phyloP scores from a whole-genome alignment of 805 yeast genomes.

The Brettanomyces anomalus region DNA sequence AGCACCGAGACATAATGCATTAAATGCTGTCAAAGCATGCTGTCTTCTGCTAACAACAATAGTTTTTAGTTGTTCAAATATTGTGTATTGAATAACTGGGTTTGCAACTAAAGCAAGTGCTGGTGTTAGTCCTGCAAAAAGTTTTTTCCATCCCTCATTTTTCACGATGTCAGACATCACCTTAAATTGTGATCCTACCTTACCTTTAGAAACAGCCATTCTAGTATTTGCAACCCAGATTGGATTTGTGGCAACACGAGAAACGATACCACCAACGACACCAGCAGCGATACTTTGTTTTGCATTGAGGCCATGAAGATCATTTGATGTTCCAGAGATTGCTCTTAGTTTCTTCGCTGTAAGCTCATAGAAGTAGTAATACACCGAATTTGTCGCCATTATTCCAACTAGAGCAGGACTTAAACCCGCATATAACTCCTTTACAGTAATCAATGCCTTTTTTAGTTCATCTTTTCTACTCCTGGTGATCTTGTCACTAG shows the following conservation, averaged over 20 bases:
- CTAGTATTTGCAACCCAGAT: conserved; percentile 94
- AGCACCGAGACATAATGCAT: conserved; percentile 85
- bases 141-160: conserved; percentile 60
- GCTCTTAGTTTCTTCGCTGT: conserved; percentile 26
- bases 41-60: conserved; percentile 42
- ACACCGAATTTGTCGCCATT: conserved; percentile 76
- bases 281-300: conserved; percentile 68
- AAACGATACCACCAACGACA: conserved; percentile 78
- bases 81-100: conserved; percentile 88
- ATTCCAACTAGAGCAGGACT: conserved; percentile 85
- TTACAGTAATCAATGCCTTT: conserved; percentile 43
- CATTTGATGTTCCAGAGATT: conserved; percentile 9
- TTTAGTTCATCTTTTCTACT: conserved; percentile 38
- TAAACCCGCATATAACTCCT: conserved; percentile 74
- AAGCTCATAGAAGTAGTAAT: conserved; percentile 85
- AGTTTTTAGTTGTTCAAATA: conserved; percentile 80
- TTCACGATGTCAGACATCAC: conserved; percentile 55
- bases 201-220: conserved; percentile 50
- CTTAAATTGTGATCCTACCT: conserved; percentile 33
- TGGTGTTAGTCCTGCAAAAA: conserved; percentile 82
- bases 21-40: conserved; percentile 54
- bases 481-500: neutral
- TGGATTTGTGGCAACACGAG: conserved; percentile 78
- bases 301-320: conserved; percentile 39
- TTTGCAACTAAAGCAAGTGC: conserved; percentile 79